Base-by-base conservation (phyloP, 2,329 filamentous ascomycete species). In the Neonectria sp. region DNA sequence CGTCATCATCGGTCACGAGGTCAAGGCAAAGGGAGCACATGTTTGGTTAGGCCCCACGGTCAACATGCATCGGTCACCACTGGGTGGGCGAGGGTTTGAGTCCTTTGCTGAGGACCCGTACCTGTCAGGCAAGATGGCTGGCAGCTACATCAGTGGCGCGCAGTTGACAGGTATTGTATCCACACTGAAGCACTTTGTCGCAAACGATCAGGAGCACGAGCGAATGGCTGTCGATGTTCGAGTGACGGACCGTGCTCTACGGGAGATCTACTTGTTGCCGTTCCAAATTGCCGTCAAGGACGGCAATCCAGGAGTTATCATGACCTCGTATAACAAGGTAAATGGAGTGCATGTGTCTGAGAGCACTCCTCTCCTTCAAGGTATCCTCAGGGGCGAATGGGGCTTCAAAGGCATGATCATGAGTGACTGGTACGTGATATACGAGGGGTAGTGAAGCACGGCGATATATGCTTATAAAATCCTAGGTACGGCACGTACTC, bases 291-390 rank as follows among this genome's bases (percentile, higher is more conserved):
- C 81, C 3, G 70, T 82, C 12, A 77, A 78, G 55, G 73, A 82
- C 33, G 77, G 76, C 2, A 75, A 77, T 35, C 82, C 82, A 1
- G 77, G 79, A 29, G 79, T 78, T n/a, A 74, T 83, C 61, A 85
- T 84, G 83, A 80, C 82, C 4, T 77, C 80, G 12, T 85, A 84
- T 65, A 83, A 82, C 55, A 80, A 78, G 43, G 77, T 85, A 31
- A 84, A 85, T 63, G 82, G 82, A 13, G 70, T 73, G 25, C 82
- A 84, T 65, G 58, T 60, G 9, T 65, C 63, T 3, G 58, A 66
- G 31, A 65, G 24, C 15, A 35, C 12, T 2, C 24, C 55, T 4
- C 15, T 66, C 0, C 77, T 78, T 15, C 79, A 79, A 53, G 79
- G 80, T 59, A 77, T 83, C 24, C 72, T 83, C 35, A 77, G 82